Conservation (phyloP, 106 monocot species). For the Narthecium ossifragum region DNA sequence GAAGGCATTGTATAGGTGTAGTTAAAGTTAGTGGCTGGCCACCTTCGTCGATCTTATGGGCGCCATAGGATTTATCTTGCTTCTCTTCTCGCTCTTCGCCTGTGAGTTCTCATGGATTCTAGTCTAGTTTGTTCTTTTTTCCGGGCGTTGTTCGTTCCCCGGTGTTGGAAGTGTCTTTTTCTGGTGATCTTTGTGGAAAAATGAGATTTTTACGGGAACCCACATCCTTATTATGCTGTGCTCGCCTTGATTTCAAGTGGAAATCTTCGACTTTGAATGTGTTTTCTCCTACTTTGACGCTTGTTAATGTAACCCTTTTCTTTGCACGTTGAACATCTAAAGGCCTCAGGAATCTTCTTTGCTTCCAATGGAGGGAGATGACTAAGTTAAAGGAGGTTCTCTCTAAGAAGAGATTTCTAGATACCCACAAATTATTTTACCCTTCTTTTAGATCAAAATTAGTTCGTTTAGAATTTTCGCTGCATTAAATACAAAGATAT, state of each 20-base stretch:
- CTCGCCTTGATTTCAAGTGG: background rate
- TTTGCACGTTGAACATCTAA: too few species aligned
- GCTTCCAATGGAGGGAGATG: background rate
- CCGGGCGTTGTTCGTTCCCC: background rate
- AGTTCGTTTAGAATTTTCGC: background rate
- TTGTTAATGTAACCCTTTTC: too few species aligned
- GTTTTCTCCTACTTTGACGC: too few species aligned
- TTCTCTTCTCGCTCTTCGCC: background rate
- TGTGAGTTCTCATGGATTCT: background rate
- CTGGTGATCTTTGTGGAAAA: background rate
- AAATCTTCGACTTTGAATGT: background rate
- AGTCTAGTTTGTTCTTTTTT: too few species aligned
- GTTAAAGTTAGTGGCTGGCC: too few species aligned
- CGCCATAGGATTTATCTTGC: background rate
- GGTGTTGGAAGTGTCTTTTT: background rate
- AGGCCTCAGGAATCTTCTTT: too few species aligned
- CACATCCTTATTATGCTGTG: background rate
- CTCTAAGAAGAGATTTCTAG: background rate
- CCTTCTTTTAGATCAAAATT: background rate
- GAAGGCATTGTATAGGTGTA: too few species aligned
- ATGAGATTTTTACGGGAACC: background rate
- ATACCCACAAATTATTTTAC: background rate
- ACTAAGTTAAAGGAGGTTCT: background rate
- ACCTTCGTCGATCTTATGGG: background rate
- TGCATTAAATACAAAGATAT: background rate